A percentile compares a stretch with the other conserved stretches of the same genome.
These are phyloP conservation scores for Aquilaria sinensis DNA, from an alignment of 345 rosid species.

Conservation along the genomic window DNA sequence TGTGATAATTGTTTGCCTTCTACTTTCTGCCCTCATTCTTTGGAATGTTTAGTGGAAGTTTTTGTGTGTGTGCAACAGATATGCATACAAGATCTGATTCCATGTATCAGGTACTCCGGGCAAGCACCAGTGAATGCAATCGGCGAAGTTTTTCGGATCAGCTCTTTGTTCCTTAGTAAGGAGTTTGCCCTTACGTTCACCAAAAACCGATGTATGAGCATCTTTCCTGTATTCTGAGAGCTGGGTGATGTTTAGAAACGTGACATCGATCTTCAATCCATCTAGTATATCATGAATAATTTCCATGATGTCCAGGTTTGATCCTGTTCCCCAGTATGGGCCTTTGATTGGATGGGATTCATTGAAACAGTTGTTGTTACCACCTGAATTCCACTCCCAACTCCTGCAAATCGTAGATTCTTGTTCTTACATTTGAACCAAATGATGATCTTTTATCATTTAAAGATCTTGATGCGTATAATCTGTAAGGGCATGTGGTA, in stretches of 20 bases:
- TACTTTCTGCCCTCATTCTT: not conserved
- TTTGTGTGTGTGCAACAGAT: conserved; percentile 46
- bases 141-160: conserved; percentile 59
- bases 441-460: not conserved
- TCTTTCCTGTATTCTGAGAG: conserved; percentile 83
- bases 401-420: conserved; percentile 40
- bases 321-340: conserved; percentile 84
- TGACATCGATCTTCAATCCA: conserved; percentile 42
- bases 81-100: conserved; percentile 79
- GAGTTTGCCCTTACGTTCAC: conserved; percentile 80
- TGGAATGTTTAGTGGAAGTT: conserved; percentile 15
- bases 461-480: no score
- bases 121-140: conserved; percentile 95
- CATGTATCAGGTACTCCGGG: conserved; percentile 92
- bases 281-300: conserved; percentile 38
- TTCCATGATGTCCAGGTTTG: conserved; percentile 70
- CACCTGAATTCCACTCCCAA: conserved; percentile 91
- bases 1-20: not conserved
- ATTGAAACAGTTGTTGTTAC: conserved; percentile 67
- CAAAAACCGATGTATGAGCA: conserved; percentile 71
- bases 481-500: no score
- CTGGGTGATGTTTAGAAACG: conserved; percentile 67
- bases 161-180: conserved; percentile 65
- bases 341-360: conserved; percentile 60
- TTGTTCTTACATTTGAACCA: not conserved